phyloP scores from a whole-genome alignment of 805 yeast genomes.

The Pichia membranifaciens region DNA sequence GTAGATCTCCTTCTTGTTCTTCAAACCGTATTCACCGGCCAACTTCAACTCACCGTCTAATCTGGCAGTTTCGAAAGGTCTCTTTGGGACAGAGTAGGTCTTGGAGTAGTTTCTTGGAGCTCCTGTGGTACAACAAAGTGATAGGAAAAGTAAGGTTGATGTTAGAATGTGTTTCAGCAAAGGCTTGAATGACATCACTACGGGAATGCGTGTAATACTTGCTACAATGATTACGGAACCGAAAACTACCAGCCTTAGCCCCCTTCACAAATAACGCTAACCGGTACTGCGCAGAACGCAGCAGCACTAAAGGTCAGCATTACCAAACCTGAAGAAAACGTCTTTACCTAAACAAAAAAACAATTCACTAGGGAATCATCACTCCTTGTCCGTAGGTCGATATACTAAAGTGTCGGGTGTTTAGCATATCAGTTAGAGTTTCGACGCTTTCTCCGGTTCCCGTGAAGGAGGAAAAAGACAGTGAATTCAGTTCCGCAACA shows the following conservation, averaged over 20 bases:
- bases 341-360: no score
- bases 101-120: slow-evolving; percentile 99
- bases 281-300: no score
- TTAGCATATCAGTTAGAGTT: slow-evolving; percentile 36
- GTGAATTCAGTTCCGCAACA: neutral
- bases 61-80: slow-evolving; percentile 99
- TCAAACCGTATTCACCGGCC: slow-evolving; percentile 99
- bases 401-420: slow-evolving; percentile 80
- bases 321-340: no score
- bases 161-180: neutral
- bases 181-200: no score
- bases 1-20: slow-evolving; percentile 99
- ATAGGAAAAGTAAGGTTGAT: slow-evolving; percentile 1
- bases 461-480: no score
- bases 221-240: no score
- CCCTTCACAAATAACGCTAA: no score
- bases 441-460: no score
- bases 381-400: neutral
- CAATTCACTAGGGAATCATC: no score
- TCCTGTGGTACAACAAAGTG: slow-evolving; percentile 41
- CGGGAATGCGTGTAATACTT: no score
- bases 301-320: no score
- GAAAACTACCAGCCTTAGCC: no score
- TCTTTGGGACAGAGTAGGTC: slow-evolving; percentile 99
- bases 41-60: slow-evolving; percentile 98